These are phyloP conservation scores for Caryopteris hybrid DNA, from an alignment of 305 asterid genomes.

Conservation along the genomic window DNA sequence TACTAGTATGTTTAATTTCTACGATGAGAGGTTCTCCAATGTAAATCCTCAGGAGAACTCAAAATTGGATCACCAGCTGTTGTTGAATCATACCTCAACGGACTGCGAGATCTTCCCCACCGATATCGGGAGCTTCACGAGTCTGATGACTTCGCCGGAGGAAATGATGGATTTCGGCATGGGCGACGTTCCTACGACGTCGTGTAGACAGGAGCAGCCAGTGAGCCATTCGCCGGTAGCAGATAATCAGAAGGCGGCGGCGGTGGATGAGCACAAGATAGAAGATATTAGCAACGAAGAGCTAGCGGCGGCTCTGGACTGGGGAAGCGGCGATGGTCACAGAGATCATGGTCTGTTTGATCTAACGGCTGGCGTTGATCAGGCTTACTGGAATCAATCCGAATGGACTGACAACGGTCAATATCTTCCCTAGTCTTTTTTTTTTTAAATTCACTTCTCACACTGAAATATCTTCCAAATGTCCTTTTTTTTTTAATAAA, in stretches of 20 bases:
- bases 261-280: slow-evolving; percentile 15
- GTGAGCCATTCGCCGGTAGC: slow-evolving; percentile 10
- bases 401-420: slow-evolving; percentile 47
- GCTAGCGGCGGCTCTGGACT: slow-evolving; percentile 30
- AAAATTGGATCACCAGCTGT: slow-evolving; percentile 23
- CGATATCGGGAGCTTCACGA: slow-evolving; percentile 42
- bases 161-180: slow-evolving; percentile 34
- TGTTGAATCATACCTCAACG: slow-evolving; percentile 20
- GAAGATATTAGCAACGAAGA: slow-evolving; percentile 19
- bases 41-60: neutral
- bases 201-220: slow-evolving; percentile 22
- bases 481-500: neutral
- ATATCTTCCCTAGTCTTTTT: slow-evolving; percentile 26
- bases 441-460: neutral
- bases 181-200: slow-evolving; percentile 28
- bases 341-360: slow-evolving; percentile 44
- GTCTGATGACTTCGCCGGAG: slow-evolving; percentile 40
- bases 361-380: slow-evolving; percentile 45
- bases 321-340: slow-evolving; percentile 31
- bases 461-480: neutral
- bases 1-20: slow-evolving; percentile 14
- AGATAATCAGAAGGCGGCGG: neutral
- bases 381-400: slow-evolving; percentile 46
- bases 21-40: slow-evolving; percentile 33
- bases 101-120: slow-evolving; percentile 44